phyloP scores from a whole-genome alignment of 768 basidiomycete species.

The Leccinellum rugosiceps region DNA sequence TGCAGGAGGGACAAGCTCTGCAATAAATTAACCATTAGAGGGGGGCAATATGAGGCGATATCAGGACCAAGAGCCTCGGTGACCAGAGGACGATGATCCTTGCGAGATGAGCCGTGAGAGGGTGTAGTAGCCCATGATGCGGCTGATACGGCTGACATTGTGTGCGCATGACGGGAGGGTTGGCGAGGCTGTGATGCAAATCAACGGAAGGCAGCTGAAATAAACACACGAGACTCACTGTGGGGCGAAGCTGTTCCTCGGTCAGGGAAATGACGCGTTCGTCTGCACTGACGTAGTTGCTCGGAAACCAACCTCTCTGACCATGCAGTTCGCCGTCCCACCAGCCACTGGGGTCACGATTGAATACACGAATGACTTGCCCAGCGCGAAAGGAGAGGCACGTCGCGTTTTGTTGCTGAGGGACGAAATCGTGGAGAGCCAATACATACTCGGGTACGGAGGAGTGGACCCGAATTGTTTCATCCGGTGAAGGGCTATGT shows the following conservation, averaged over 20 bases:
- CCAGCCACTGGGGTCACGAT: constrained; percentile 88
- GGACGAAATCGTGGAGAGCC: constrained; percentile 89
- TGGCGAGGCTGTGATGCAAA: constrained; percentile 27
- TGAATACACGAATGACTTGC: constrained; percentile 88
- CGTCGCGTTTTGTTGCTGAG: constrained; percentile 66
- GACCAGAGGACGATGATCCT: constrained; percentile 43
- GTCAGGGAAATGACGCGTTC: constrained; percentile 47
- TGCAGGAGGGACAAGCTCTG: constrained; percentile 86
- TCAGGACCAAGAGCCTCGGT: constrained; percentile 47
- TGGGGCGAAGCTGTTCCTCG: constrained; percentile 51
- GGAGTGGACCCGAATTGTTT: constrained; percentile 41
- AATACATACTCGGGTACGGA: constrained; percentile 68
- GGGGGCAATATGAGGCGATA: constrained; percentile 64
- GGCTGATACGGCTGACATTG: constrained; percentile 48
- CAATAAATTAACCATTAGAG: constrained; percentile 78
- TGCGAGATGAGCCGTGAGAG: constrained; percentile 37
- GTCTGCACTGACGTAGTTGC: constrained; percentile 85
- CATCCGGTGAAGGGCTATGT: constrained; percentile 42
- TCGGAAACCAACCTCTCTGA: constrained; percentile 95
- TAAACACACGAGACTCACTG: constrained; percentile 34
- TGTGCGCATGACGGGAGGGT: constrained; percentile 46
- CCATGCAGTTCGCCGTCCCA: constrained; percentile 97
- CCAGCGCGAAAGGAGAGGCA: constrained; percentile 89
- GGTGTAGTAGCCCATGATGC: constrained; percentile 52
- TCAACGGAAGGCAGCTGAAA: background rate